phyloP scores from a whole-genome alignment of 2,329 filamentous ascomycete species.

The Ploettnerulaceae sp. region DNA sequence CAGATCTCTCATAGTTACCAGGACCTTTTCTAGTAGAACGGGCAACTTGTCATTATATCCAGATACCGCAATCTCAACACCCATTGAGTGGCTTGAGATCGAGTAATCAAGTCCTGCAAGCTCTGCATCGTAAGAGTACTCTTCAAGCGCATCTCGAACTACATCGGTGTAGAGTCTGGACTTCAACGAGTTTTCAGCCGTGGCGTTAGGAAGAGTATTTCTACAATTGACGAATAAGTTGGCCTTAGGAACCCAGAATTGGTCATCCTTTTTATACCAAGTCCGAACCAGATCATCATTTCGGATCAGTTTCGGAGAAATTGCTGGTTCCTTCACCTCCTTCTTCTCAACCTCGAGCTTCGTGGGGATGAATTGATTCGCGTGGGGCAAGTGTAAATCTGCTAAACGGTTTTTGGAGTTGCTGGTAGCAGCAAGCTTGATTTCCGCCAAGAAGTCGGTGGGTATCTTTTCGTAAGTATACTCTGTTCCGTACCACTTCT shows the following conservation, averaged over 20 bases:
- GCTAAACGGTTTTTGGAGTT: slow-evolving; percentile 54
- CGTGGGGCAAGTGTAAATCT: slow-evolving; percentile 80
- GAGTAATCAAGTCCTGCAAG: slow-evolving; percentile 83
- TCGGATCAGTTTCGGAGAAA: slow-evolving; percentile 74
- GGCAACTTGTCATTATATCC: slow-evolving; percentile 97
- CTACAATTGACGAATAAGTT: slow-evolving; percentile 77
- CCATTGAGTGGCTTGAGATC: slow-evolving; percentile 66
- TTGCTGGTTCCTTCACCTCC: slow-evolving; percentile 69
- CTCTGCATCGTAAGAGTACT: slow-evolving; percentile 95
- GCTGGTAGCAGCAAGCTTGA: slow-evolving; percentile 59
- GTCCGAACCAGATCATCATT: slow-evolving; percentile 76
- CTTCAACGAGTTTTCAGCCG: slow-evolving; percentile 73
- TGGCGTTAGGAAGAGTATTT: slow-evolving; percentile 73
- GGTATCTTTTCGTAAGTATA: slow-evolving; percentile 81
- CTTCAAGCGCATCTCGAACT: slow-evolving; percentile 80
- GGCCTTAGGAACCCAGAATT: slow-evolving; percentile 96
- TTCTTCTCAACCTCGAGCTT: slow-evolving; percentile 94
- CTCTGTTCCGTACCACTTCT: slow-evolving; percentile 98
- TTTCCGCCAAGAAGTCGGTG: slow-evolving; percentile 64
- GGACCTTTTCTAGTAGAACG: slow-evolving; percentile 83
- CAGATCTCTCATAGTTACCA: slow-evolving; percentile 77
- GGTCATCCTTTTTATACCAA: slow-evolving; percentile 99
- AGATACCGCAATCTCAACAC: slow-evolving; percentile 71
- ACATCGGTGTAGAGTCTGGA: slow-evolving; percentile 77
- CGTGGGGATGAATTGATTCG: slow-evolving; percentile 93